Evolutionary conservation across 139 green algal genomes (phyloP).

Genomic region (Choricystis sp.): DNA sequence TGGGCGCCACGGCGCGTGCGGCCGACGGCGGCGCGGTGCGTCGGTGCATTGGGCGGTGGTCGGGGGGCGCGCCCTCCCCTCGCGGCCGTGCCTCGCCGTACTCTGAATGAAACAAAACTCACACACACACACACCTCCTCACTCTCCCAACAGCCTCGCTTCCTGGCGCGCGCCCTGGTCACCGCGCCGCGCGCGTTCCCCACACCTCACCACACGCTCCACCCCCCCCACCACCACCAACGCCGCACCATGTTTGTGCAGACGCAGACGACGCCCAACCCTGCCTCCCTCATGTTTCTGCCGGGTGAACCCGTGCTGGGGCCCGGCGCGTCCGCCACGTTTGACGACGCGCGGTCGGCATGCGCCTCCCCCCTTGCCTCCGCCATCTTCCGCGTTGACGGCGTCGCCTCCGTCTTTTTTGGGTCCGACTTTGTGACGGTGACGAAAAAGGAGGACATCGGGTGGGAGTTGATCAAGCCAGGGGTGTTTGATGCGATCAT

Average conservation of each 20-base stretch:
- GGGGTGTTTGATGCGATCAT: conserved; percentile 93
- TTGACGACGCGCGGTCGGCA: conserved; percentile 57
- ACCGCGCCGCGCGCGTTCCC: not conserved
- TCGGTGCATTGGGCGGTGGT: too few species aligned
- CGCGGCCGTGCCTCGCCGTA: too few species aligned
- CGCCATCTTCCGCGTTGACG: conserved; percentile 71
- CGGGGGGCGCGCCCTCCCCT: too few species aligned
- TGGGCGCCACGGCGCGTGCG: too few species aligned
- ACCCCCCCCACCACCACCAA: conserved; percentile 4
- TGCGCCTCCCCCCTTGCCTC: conserved; percentile 76
- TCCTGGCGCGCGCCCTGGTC: too few species aligned
- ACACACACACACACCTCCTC: too few species aligned
- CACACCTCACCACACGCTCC: not conserved
- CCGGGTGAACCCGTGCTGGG: conserved; percentile 67
- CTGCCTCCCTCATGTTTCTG: conserved; percentile 91
- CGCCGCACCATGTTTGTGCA: conserved; percentile 86
- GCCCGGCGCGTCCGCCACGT: conserved; percentile 29
- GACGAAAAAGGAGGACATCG: conserved; percentile 65
- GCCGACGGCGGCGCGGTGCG: too few species aligned
- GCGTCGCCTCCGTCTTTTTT: conserved; percentile 70
- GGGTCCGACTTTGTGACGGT: conserved; percentile 95
- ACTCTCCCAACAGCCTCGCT: too few species aligned
- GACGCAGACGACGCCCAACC: conserved; percentile 90
- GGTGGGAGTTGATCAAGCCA: conserved; percentile 78
- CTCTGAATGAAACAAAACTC: too few species aligned